Base-by-base conservation (phyloP, 2,329 filamentous ascomycete species). In the Ophiostoma australiae region DNA sequence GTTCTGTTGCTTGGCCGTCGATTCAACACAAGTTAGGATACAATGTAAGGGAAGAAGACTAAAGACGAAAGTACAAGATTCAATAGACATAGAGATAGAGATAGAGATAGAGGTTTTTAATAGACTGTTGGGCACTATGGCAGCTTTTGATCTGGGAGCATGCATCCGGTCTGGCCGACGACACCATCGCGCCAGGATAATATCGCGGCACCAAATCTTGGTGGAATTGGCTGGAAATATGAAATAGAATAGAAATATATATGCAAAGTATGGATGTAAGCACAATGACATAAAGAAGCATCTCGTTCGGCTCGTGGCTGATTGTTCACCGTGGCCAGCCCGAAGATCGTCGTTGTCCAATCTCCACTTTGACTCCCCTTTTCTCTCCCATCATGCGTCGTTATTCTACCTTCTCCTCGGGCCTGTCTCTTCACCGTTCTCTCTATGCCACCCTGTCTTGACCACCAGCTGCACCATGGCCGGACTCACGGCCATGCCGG, bases 161-260 rank as follows among this genome's bases (percentile, higher is more conserved):
- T 41, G 39, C 39, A 41, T 10, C 20, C n/a, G n/a, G n/a, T 48
- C 52, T 58, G 17, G 44, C 48, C 52, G 52, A 58, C 27, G 17
- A 58, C 52, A 58, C 52, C 52, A 58, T 58, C 52, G 52, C 52
- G 10, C 52, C 52, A 58, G 23, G 44, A 27, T 58, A 23, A 58
- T n/a, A 58, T 27, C 52, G 20, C 44, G 44, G 20, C 44, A n/a
- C 20, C 8, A n/a, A 11, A 48, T 48, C 17, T 39, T 48, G 44
- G 44, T 17, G 44, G 5, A 17, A 48, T 48, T 17, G 4, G 15
- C 39, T 11, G 39, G 4, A n/a, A 48, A 20, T 48, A 48, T 48
- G 0, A 48, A 48, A 48, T n/a, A n/a, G 17, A n/a, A n/a, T n/a
- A 1, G 27, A 31, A 48, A 48, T 1, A 20, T 48, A 6, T 6